Conservation (phyloP, 495 filamentous ascomycete species). For the Talaromyces trachyspermus region DNA sequence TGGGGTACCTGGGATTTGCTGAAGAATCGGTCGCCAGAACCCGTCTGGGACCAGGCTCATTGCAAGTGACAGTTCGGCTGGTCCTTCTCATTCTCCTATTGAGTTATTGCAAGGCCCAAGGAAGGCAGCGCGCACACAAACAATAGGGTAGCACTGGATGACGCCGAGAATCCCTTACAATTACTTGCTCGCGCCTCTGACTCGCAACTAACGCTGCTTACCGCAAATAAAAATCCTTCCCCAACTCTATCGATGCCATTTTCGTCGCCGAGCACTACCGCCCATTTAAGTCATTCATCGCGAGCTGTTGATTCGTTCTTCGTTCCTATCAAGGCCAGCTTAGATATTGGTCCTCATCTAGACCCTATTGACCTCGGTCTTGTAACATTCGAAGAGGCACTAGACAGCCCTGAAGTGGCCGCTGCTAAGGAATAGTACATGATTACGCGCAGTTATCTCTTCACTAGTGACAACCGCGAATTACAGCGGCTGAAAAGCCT, state of each 20-base stretch:
- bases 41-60: background rate
- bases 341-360: conserved; percentile 53
- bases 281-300: background rate
- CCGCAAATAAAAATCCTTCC: conserved; percentile 8
- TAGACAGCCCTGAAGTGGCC: background rate
- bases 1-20: background rate
- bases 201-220: conserved; percentile 47
- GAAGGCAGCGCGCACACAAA: too few relatives aligned
- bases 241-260: conserved; percentile 8
- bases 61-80: too few relatives aligned
- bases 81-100: too few relatives aligned
- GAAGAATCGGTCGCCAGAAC: background rate
- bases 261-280: conserved; percentile 18
- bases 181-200: conserved; percentile 64
- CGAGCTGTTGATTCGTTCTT: conserved; percentile 41
- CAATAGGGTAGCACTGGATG: conserved; percentile 54
- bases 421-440: background rate
- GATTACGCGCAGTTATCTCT: background rate
- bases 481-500: too few relatives aligned
- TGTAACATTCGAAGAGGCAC: conserved; percentile 51
- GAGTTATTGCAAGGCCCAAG: too few relatives aligned
- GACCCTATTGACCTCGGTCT: conserved; percentile 64
- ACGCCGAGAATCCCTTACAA: conserved; percentile 68
- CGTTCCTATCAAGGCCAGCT: conserved; percentile 48
- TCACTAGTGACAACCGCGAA: too few relatives aligned